These are phyloP conservation scores for Puccinia novopanici DNA, from an alignment of 1,284 basidiomycete genomes.

Conservation along the genomic window DNA sequence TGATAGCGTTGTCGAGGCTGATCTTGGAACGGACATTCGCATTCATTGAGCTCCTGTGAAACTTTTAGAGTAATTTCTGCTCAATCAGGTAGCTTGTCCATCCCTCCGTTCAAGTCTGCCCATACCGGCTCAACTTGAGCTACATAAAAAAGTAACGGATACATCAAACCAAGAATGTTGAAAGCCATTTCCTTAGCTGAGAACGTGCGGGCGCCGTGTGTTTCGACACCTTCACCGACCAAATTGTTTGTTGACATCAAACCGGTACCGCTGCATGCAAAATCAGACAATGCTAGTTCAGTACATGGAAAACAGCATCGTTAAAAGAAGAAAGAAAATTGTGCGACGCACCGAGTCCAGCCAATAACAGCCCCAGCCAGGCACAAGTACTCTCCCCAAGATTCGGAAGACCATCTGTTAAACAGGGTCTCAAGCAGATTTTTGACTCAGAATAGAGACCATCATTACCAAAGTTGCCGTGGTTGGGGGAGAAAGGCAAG, in stretches of 20 bases:
- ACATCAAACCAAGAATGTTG: no score
- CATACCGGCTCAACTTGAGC: no score
- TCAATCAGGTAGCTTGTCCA: conserved; percentile 93
- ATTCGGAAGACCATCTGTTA: conserved; percentile 96
- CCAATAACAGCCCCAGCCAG: no score
- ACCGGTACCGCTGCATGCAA: conserved; percentile 90
- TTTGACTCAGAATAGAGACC: conserved; percentile 98
- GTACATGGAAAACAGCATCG: no score
- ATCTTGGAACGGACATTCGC: conserved; percentile 90
- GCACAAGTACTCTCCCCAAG: conserved; percentile 98
- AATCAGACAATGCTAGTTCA: conserved; percentile 60
- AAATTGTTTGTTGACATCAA: conserved; percentile 94
- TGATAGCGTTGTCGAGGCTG: no score
- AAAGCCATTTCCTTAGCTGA: conserved; percentile 99
- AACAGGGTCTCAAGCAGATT: conserved; percentile 95
- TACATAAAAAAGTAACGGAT: no score
- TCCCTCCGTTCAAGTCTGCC: no score
- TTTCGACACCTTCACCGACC: conserved; percentile 89
- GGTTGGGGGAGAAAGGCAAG: conserved; percentile 93
- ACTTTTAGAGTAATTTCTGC: conserved; percentile 87
- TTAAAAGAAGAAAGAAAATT: no score
- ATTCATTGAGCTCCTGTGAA: conserved; percentile 70
- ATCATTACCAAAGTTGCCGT: conserved; percentile 95
- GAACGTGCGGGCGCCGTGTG: conserved; percentile 92
- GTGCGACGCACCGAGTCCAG: no score